Conservation (phyloP, 176 grass and related monocot species). For the Eragrostis nindensis region DNA sequence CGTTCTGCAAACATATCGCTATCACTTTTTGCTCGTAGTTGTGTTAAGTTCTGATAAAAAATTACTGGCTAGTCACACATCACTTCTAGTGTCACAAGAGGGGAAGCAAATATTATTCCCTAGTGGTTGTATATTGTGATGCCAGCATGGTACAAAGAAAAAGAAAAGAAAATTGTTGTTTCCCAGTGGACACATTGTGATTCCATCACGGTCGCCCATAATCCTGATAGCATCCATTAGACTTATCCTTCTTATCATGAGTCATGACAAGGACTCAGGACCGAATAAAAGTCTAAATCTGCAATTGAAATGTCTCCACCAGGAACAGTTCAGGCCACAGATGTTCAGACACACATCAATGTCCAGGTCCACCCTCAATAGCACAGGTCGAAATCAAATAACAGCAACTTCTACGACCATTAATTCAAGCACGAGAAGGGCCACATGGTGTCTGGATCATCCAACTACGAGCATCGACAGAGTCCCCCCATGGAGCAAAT, state of each 20-base stretch:
- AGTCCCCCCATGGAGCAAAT: slow-evolving; percentile 27
- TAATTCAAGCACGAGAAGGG: slow-evolving; percentile 2
- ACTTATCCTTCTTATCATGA: slow-evolving; percentile 16
- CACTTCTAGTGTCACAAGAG: slow-evolving; percentile 3
- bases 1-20: slow-evolving; percentile 56
- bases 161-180: slow-evolving; percentile 13
- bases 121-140: slow-evolving; percentile 33
- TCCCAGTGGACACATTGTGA: slow-evolving; percentile 31
- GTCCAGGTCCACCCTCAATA: slow-evolving; percentile 17
- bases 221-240: slow-evolving; percentile 17
- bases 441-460: slow-evolving; percentile 23
- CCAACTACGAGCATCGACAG: neutral
- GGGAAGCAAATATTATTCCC: slow-evolving; percentile 2
- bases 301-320: slow-evolving; percentile 25
- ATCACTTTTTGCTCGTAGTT: neutral
- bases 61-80: too few relatives aligned
- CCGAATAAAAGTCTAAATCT: slow-evolving; percentile 32
- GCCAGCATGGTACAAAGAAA: neutral
- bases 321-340: slow-evolving; percentile 32
- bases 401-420: slow-evolving; percentile 33
- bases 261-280: slow-evolving; percentile 31
- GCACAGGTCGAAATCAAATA: slow-evolving; percentile 34
- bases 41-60: too few relatives aligned
- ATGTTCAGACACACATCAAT: slow-evolving; percentile 19
- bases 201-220: neutral